A percentile compares a stretch with the other conserved stretches of the same genome.
phyloP scores from a whole-genome alignment of 78 protist species.

The Dictyostelium intermedium region DNA sequence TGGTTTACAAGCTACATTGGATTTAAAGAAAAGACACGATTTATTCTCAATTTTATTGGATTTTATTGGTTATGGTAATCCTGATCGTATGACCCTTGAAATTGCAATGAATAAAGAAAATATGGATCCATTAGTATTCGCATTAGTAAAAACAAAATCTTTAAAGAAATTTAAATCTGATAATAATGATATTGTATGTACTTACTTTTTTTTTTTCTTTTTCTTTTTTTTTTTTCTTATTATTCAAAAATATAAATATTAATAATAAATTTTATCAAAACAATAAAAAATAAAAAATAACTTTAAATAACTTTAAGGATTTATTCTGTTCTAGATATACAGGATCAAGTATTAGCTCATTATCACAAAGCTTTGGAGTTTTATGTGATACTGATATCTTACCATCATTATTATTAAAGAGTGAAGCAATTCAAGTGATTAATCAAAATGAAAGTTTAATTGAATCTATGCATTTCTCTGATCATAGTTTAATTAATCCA shows the following conservation, averaged over 20 bases:
- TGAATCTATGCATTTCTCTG: constrained; percentile 52
- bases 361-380: constrained; percentile 1
- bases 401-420: constrained; percentile 40
- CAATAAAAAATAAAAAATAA: background rate
- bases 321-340: constrained; percentile 39
- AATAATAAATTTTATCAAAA: no score
- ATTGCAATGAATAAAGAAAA: constrained; percentile 36
- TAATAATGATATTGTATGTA: constrained; percentile 53
- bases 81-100: constrained; percentile 59
- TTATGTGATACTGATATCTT: constrained; percentile 59
- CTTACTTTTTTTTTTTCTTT: no score
- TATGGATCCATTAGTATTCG: constrained; percentile 61
- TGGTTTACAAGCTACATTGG: constrained; percentile 32
- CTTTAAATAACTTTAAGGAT: background rate
- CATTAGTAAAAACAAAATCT: constrained; percentile 24
- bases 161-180: constrained; percentile 27
- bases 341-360: background rate
- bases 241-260: no score
- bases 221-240: background rate
- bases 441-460: constrained; percentile 22
- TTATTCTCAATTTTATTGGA: constrained; percentile 21
- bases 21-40: constrained; percentile 67
- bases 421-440: background rate
- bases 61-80: constrained; percentile 36
- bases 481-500: constrained; percentile 44